phyloP scores from a whole-genome alignment of 1,139 yeast genomes.

The Candida sanyaensis region DNA sequence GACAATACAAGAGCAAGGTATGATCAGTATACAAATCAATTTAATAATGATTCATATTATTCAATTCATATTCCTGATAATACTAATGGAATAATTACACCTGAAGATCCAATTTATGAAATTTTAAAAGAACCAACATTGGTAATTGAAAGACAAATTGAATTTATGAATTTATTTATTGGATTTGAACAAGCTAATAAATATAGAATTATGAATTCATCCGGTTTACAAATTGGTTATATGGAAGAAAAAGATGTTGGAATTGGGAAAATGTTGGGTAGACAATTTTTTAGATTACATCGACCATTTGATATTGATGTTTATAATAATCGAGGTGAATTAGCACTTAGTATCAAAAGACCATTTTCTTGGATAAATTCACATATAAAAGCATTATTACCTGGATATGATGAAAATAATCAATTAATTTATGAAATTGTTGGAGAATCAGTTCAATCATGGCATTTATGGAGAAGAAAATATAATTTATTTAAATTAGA shows the following conservation, averaged over 20 bases:
- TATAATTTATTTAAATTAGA: slow-evolving; percentile 72
- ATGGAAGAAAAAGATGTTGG: slow-evolving; percentile 83
- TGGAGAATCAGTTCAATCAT: slow-evolving; percentile 87
- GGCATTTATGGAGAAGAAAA: slow-evolving; percentile 92
- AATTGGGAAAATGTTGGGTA: slow-evolving; percentile 62
- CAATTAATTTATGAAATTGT: slow-evolving; percentile 50
- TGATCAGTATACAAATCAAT: slow-evolving; percentile 14
- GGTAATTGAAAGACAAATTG: slow-evolving; percentile 84
- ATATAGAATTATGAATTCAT: slow-evolving; percentile 71
- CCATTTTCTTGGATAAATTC: slow-evolving; percentile 90
- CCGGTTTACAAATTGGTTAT: slow-evolving; percentile 76
- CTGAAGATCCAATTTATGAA: slow-evolving; percentile 55
- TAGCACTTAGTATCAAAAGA: slow-evolving; percentile 68
- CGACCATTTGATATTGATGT: slow-evolving; percentile 87
- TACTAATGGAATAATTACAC: slow-evolving; percentile 50
- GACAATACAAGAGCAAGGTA: slow-evolving; percentile 8
- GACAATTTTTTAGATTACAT: slow-evolving; percentile 82
- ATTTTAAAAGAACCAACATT: slow-evolving; percentile 76
- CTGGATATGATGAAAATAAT: slow-evolving; percentile 46
- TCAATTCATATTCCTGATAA: slow-evolving; percentile 40
- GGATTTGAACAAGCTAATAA: slow-evolving; percentile 92
- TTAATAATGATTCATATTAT: slow-evolving; percentile 5
- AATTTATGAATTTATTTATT: slow-evolving; percentile 79
- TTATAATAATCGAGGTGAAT: slow-evolving; percentile 68
- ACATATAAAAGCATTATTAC: slow-evolving; percentile 73